These are phyloP conservation scores for Candida tammaniensis DNA, from an alignment of 805 yeast species.

Conservation along the genomic window DNA sequence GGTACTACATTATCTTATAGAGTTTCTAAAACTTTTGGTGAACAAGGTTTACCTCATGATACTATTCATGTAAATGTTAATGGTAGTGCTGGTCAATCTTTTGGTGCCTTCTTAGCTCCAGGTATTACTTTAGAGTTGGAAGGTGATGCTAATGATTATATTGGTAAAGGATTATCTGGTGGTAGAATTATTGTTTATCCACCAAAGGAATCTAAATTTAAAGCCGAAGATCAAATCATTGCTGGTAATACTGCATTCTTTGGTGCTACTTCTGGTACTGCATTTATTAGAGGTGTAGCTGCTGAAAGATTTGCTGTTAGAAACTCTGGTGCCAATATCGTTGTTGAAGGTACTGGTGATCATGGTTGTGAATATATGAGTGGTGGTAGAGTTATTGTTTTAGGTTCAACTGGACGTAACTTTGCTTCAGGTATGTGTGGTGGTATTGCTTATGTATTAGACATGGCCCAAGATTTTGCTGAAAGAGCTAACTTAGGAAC, in stretches of 20 bases:
- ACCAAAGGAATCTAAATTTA: slow-evolving; percentile 76
- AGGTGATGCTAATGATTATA: slow-evolving; percentile 98
- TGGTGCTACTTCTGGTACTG: slow-evolving; percentile 95
- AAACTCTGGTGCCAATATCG: slow-evolving; percentile 97
- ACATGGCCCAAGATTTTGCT: slow-evolving; percentile 88
- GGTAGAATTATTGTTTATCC: slow-evolving; percentile 93
- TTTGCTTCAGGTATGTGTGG: slow-evolving; percentile 99
- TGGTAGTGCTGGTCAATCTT: slow-evolving; percentile 98
- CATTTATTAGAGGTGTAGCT: slow-evolving; percentile 94
- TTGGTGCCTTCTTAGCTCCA: slow-evolving; percentile 95
- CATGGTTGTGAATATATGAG: slow-evolving; percentile 99
- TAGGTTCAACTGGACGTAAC: slow-evolving; percentile 89
- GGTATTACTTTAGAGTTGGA: slow-evolving; percentile 94
- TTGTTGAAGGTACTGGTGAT: slow-evolving; percentile 96
- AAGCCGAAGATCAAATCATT: slow-evolving; percentile 93
- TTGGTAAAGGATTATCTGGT: slow-evolving; percentile 96
- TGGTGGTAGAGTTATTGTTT: slow-evolving; percentile 94
- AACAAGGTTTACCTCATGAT: slow-evolving; percentile 89
- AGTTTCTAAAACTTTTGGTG: slow-evolving; percentile 91
- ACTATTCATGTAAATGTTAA: slow-evolving; percentile 87
- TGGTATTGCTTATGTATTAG: slow-evolving; percentile 96
- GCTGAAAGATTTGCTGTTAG: slow-evolving; percentile 98
- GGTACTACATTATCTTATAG: slow-evolving; percentile 95
- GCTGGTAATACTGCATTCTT: slow-evolving; percentile 97
- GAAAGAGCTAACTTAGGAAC: slow-evolving; percentile 77